Evolutionary conservation across 163 green algal species (phyloP).

Genomic region (Chlorella variabilis): DNA sequence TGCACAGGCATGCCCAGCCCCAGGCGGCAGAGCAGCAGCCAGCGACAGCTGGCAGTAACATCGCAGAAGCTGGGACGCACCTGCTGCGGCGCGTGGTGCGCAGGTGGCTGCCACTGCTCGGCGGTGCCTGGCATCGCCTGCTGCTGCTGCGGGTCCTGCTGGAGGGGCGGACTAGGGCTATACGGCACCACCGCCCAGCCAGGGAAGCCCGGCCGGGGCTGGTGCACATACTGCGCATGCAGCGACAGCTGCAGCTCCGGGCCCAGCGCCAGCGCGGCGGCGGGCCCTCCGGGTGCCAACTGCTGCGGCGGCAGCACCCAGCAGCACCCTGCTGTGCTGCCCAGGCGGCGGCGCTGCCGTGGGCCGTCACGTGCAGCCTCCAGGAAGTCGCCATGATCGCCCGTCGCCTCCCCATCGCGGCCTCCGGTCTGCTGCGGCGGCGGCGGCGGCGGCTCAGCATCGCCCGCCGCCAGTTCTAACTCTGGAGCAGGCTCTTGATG

Average conservation of each 20-base stretch:
- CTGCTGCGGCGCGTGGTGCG: background rate
- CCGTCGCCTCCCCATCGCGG: background rate
- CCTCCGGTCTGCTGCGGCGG: background rate
- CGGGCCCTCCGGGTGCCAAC: background rate
- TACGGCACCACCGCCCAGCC: background rate
- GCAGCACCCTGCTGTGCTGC: background rate
- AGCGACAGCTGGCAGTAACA: too few relatives aligned
- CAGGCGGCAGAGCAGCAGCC: too few relatives aligned
- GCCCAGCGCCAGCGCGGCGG: background rate
- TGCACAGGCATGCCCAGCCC: too few relatives aligned
- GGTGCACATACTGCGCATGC: background rate
- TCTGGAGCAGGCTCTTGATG: background rate
- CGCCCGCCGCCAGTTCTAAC: background rate
- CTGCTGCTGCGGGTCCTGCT: constrained; percentile 9
- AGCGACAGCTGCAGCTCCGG: background rate
- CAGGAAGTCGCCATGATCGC: too few relatives aligned
- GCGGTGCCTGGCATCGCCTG: background rate
- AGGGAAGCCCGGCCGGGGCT: background rate
- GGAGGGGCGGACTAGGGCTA: background rate
- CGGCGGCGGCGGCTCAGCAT: too few relatives aligned
- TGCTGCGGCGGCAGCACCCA: background rate
- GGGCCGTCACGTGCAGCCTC: background rate
- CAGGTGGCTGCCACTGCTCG: background rate
- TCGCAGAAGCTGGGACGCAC: too few relatives aligned
- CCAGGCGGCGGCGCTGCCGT: background rate